A percentile compares a stretch with the other conserved stretches of the same genome.
Evolutionary conservation across 2,329 filamentous ascomycete species (phyloP).

Genomic region (Ampelomyces quisqualis): DNA sequence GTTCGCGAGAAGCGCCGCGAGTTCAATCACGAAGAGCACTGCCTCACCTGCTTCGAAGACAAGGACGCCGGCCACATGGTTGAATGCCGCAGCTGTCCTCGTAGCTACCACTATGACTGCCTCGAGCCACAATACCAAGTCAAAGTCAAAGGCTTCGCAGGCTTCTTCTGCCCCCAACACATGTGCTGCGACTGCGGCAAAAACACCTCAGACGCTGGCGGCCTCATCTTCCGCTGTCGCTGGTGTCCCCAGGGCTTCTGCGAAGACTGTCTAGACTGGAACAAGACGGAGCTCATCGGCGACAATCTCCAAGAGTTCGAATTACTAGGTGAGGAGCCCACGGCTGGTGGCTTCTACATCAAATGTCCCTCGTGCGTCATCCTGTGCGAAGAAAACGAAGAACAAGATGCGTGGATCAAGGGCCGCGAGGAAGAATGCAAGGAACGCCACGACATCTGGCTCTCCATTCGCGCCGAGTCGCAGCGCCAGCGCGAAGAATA

Average conservation of each 20-base stretch:
- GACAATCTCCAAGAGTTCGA: conserved; percentile 56
- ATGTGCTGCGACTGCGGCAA: conserved; percentile 56
- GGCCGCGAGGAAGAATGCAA: conserved; percentile 24
- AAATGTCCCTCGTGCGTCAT: conserved; percentile 50
- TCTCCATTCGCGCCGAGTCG: conserved; percentile 17
- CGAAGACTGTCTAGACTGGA: conserved; percentile 60
- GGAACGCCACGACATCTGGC: conserved; percentile 26
- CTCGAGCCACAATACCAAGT: conserved; percentile 45
- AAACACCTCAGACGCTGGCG: conserved; percentile 53
- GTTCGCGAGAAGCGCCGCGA: conserved; percentile 52
- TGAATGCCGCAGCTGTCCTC: conserved; percentile 56
- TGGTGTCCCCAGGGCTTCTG: conserved; percentile 59
- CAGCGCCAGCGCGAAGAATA: conserved; percentile 17
- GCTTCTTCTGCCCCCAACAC: conserved; percentile 60
- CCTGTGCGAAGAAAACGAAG: conserved; percentile 14
- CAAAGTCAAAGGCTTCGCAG: conserved; percentile 47
- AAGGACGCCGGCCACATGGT: conserved; percentile 50
- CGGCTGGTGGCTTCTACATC: conserved; percentile 54
- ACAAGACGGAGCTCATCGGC: conserved; percentile 52
- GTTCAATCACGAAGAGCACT: conserved; percentile 54
- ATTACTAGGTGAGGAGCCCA: conserved; percentile 48
- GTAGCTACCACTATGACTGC: conserved; percentile 56
- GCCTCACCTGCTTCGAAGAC: conserved; percentile 52
- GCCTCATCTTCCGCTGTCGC: conserved; percentile 55
- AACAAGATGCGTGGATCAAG: conserved; percentile 26